These are phyloP conservation scores for Euptelea pleiosperma DNA, from an alignment of 164 flowering plant species.

Conservation along the genomic window DNA sequence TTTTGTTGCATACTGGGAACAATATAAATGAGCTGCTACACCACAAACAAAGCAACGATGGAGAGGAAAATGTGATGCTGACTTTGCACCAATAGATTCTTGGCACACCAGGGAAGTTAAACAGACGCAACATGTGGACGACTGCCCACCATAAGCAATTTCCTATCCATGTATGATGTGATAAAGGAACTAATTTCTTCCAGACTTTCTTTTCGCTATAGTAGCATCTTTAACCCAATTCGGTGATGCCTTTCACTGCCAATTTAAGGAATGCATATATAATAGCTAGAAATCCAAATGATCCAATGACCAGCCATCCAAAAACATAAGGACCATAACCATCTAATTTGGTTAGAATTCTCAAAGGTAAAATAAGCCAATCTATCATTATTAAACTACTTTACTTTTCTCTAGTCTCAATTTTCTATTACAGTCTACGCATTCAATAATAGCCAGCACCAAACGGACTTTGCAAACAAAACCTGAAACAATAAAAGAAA, in stretches of 20 bases:
- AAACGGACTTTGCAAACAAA: conserved; percentile 4
- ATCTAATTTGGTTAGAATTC: conserved; percentile 28
- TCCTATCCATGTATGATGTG: conserved; percentile 64
- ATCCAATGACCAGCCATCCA: conserved; percentile 52
- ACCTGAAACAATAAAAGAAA: conserved; percentile 7
- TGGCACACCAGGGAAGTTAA: conserved; percentile 39
- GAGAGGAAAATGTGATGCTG: conserved; percentile 33
- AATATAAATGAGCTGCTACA: conserved; percentile 61
- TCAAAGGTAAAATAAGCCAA: conserved; percentile 30
- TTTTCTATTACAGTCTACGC: neutral
- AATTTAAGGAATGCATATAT: conserved; percentile 47
- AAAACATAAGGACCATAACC: conserved; percentile 30
- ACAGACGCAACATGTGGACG: conserved; percentile 70
- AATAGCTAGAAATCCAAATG: conserved; percentile 48
- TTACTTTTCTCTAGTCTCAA: conserved; percentile 10
- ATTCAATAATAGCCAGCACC: neutral
- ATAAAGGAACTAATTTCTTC: conserved; percentile 59
- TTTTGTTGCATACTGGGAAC: conserved; percentile 54
- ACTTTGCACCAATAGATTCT: conserved; percentile 39
- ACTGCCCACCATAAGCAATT: conserved; percentile 43
- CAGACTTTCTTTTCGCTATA: conserved; percentile 55
- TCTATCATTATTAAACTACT: conserved; percentile 30
- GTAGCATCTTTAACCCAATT: conserved; percentile 80
- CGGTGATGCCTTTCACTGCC: conserved; percentile 52
- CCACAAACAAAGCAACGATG: conserved; percentile 76